Base-by-base conservation (phyloP, 352 stramenopile genomes). In the Phytophthora cactorum region DNA sequence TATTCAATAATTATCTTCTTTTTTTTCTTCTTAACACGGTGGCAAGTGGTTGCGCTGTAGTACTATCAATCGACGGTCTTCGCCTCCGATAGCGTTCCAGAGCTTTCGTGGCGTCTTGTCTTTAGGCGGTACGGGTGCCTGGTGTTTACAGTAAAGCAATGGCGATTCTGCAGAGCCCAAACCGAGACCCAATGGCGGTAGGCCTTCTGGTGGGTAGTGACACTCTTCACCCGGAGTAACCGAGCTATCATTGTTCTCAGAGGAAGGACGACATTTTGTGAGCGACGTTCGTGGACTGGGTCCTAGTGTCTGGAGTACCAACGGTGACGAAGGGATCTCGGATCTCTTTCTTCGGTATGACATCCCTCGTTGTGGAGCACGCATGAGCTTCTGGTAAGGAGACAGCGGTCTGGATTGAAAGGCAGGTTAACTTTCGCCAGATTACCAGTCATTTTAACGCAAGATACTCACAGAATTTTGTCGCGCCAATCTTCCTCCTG, bases 1-100 rank as follows among this genome's bases (percentile, higher is more conserved):
- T 52, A 44, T 34, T 57, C 45, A 55, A 57, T 57, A 64, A 47
- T 64, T 43, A 46, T 57, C 17, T 44, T 43, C 41, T 54, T 32
- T 63, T 43, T 49, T 54, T 32, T 63, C 29, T 54, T 6, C n/a
- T 71, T 68, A 72, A 46, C 68, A 73, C 4, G 64, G 68, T 39
- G 69, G 70, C 22, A 86, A 52, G 28, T 66, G 62, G 53, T 77
- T 88, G 52, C 84, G 84, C 52, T 91, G 82, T 25, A 91, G 60
- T 2, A 86, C 85, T 38, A 91, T 86, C 43, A 91, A 72, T 28
- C 84, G 82, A 3, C 84, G 82, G 63, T 93, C 81, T 72, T 93
- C 83, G 10, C 81, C 85, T 25, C 82, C 82, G 52, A 91, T 90
- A 5, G 81, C 85, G 36, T 93, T 93, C 85, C 82, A 93, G 51